Evolutionary conservation across 129 eudicot species (phyloP).

Genomic region (Apium graveolens): DNA sequence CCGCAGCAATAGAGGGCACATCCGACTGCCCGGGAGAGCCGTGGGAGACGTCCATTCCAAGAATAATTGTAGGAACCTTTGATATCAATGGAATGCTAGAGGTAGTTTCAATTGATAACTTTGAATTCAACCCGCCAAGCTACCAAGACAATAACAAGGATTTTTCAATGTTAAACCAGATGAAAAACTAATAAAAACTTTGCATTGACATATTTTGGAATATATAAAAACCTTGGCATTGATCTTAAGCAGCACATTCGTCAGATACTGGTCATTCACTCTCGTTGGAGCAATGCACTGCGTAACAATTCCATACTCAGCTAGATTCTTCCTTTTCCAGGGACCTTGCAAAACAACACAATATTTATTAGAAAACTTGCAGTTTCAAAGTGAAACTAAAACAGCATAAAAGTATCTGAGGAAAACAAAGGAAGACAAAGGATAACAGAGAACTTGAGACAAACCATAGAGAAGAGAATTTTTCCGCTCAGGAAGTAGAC

Average conservation of each 20-base stretch:
- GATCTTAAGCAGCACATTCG: constrained; percentile 68
- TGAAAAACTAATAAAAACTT: too few species aligned
- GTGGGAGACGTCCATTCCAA: constrained; percentile 87
- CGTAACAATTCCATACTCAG: constrained; percentile 74
- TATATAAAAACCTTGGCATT: constrained; percentile 59
- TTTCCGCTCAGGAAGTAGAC: constrained; percentile 73
- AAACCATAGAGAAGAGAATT: constrained; percentile 65
- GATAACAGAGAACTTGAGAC: not conserved
- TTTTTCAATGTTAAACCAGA: not conserved
- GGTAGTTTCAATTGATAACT: constrained; percentile 43
- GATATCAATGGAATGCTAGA: constrained; percentile 60
- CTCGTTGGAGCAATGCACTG: constrained; percentile 76
- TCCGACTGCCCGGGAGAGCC: constrained; percentile 79
- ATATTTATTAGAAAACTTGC: not conserved
- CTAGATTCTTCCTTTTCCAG: constrained; percentile 69
- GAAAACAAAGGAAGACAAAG: not conserved
- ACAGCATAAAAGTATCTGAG: too few species aligned
- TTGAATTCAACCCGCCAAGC: constrained; percentile 85
- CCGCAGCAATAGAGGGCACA: constrained; percentile 86
- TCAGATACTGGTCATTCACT: constrained; percentile 73
- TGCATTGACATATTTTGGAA: not conserved
- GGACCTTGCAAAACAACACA: constrained; percentile 42
- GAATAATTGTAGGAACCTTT: constrained; percentile 55
- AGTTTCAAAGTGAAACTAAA: not conserved
- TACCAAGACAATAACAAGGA: constrained; percentile 20